Base-by-base conservation (phyloP, 108 stramenopile species). In the Cyclotella baltica region DNA sequence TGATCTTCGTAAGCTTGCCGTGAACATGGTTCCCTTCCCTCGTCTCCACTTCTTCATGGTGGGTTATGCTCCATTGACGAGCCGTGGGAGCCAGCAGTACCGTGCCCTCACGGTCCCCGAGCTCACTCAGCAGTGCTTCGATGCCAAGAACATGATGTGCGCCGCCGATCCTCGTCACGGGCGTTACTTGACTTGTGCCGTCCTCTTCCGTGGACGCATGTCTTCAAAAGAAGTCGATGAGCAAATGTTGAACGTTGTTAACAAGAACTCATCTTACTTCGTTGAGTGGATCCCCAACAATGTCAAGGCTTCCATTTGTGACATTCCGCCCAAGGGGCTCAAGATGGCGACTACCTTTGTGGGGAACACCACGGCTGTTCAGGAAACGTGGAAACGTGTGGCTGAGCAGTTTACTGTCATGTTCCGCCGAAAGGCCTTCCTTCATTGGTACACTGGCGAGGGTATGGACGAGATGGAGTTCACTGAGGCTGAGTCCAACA, bases 211-310 rank as follows among this genome's bases (percentile, higher is more conserved):
- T 62, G 89, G 89, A 36, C 40, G 34, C 47, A 88, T 90, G 89
- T 89, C 87, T 43, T 78, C 77, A 76, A 88, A 89, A 86, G 89
- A 88, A 78, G 89, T 90, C 33, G 90, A 91, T 65, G 90, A 91
- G 58, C 89, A 93, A 81, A 95, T 95, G 93, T 83, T 91, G 52
- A 90, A 93, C 55, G 88, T 92, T 56, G 88, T 93, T n/a, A 92
- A 81, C 90, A 95, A 95, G 92, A 95, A 95, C 89, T 87, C 87
- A 15, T 82, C 87, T 43, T 92, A 90, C 78, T 95, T 95, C 78
- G 93, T 95, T 55, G 93, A 95, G 75, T 95, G 93, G 93, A 95
- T 95, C 68, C 93, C 93, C 71, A 95, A 95, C 83, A 95, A 95
- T 81, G 76, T 93, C 62, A 95, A 95, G 88, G 88, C 93, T 23